These are phyloP conservation scores for Triadica sebifera DNA, from an alignment of 345 rosid species.

Conservation along the genomic window DNA sequence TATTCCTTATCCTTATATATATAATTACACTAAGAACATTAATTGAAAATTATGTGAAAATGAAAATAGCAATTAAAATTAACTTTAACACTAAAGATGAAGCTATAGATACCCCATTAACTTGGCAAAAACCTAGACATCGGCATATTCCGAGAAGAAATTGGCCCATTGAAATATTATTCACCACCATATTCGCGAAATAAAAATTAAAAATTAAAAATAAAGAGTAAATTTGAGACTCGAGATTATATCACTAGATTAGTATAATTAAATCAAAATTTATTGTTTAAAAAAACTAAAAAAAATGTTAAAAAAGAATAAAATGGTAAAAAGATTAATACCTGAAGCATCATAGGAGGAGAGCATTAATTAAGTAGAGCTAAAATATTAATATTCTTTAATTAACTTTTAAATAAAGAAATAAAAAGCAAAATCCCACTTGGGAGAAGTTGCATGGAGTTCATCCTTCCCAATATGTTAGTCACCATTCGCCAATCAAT, in stretches of 20 bases:
- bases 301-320: conserved; percentile 32
- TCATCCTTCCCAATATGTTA: conserved; percentile 54
- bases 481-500: conserved; percentile 39
- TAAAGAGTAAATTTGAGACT: too few species aligned
- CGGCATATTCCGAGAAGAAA: conserved; percentile 39
- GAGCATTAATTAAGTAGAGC: conserved; percentile 26
- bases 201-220: conserved; percentile 12
- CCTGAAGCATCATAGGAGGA: conserved; percentile 47
- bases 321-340: conserved; percentile 34
- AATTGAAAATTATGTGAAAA: background rate
- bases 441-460: conserved; percentile 56
- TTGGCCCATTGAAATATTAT: conserved; percentile 17
- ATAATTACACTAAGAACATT: background rate
- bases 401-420: conserved; percentile 35
- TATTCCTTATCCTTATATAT: too few species aligned
- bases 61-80: background rate
- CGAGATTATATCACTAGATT: too few species aligned
- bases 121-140: conserved; percentile 14
- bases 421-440: conserved; percentile 44
- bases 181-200: too few species aligned
- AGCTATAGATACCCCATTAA: conserved; percentile 6
- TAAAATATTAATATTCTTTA: conserved; percentile 22
- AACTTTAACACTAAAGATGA: background rate
- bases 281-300: background rate
- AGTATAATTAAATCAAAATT: too few species aligned